Base-by-base conservation (phyloP, 768 basidiomycete genomes). In the Lentinula boryana region DNA sequence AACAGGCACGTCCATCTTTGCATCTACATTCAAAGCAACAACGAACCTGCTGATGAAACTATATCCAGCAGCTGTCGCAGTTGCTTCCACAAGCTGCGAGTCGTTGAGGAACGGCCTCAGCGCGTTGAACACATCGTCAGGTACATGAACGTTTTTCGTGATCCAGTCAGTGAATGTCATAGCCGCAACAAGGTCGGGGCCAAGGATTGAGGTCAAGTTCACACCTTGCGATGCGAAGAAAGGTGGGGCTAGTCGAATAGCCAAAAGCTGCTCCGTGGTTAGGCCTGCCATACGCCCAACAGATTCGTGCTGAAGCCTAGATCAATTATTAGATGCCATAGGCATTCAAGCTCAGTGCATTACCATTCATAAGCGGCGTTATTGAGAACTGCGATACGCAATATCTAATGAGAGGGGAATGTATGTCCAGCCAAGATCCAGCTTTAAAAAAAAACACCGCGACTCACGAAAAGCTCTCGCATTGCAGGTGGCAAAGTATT, bases 381-480 rank as follows among this genome's bases (percentile, higher is more conserved):
- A 56, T 67, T 71, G 49, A 73, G 52, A 21, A 60, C 65, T 4
- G 63, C 67, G 10, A 65, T 64, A 13, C 71, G 68, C 23, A 72
- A 62, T 55, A 71, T 70, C 69, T 71, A n/a, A 21, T 48, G 35
- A 1, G 13, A 32, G 32, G 18, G 18, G 5, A 27, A 41, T 32
- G 15, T 23, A 41, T 27, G 23, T 46, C 23, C 10, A 36, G 35
- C 8, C 13, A 23, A 43, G 15, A 49, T 43, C 32, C 21, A 5
- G 21, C 27, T 33, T 32, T 13, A 13, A 36, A 51, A 21, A 21
- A 18, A 33, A n/a, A 41, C 43, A 31, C 38, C 7, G 13, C 8
- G 5, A 62, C 72, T 59, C 56, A 75, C 74, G 44, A 74, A 65
- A 18, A 76, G 66, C 58, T 77, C 76, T 15, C 76, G 67, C 74